These are phyloP conservation scores for Chenopodium suecicum DNA, from an alignment of 148 eudicot genomes.

Conservation along the genomic window DNA sequence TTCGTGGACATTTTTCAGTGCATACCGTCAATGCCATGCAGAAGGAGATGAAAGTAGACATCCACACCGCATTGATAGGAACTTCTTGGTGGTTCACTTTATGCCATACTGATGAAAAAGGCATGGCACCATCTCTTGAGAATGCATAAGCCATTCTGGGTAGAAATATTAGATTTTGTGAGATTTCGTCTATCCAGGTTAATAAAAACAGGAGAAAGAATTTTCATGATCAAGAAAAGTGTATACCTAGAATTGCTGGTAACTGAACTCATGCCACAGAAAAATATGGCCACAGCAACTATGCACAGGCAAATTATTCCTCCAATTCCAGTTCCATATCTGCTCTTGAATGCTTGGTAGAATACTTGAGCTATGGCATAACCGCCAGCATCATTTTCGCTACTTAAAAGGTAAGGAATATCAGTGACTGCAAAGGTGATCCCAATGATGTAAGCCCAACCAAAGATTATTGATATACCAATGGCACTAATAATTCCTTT, in stretches of 20 bases:
- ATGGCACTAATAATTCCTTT: constrained; percentile 90
- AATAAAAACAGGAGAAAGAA: not conserved
- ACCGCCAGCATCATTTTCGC: constrained; percentile 79
- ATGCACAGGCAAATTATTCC: constrained; percentile 88
- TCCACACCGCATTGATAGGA: constrained; percentile 95
- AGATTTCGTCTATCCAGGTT: not conserved
- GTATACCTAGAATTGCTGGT: constrained; percentile 95
- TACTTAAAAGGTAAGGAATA: constrained; percentile 68
- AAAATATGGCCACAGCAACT: constrained; percentile 87
- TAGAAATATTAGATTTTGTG: not conserved
- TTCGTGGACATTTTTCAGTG: not conserved
- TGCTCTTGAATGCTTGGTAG: constrained; percentile 69
- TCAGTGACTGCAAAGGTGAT: constrained; percentile 86
- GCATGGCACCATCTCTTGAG: constrained; percentile 99
- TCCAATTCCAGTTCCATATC: constrained; percentile 82
- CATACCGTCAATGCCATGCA: constrained; percentile 96
- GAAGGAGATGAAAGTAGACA: constrained; percentile 77
- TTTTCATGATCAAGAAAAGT: not conserved
- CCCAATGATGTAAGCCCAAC: constrained; percentile 94
- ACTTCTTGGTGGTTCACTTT: constrained; percentile 83
- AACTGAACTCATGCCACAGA: constrained; percentile 93
- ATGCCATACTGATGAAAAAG: constrained; percentile 83
- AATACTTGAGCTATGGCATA: constrained; percentile 93
- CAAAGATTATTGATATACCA: constrained; percentile 81
- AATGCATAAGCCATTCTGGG: constrained; percentile 94